Percentiles rank a stretch among this genome's conserved stretches.
Conservation (phyloP, 1,139 yeast species). For the Yamadazyma trypodendri region DNA sequence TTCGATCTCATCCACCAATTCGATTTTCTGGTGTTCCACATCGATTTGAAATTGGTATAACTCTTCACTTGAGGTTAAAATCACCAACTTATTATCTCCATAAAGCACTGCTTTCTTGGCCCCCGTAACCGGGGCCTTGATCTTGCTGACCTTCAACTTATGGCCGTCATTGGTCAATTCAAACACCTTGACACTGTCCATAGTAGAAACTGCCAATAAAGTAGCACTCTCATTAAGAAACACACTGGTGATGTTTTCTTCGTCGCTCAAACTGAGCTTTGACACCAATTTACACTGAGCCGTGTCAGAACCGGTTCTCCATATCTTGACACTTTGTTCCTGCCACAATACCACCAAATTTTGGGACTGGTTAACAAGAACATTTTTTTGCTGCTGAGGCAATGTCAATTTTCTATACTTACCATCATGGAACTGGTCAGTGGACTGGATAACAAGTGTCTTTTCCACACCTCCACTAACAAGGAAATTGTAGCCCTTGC, state of each 20-base stretch:
- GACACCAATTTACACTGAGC: constrained; percentile 51
- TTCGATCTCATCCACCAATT: constrained; percentile 42
- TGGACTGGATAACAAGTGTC: constrained; percentile 68
- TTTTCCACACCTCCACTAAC: constrained; percentile 92
- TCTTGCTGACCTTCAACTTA: constrained; percentile 51
- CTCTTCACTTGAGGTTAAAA: constrained; percentile 69
- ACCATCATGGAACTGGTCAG: constrained; percentile 69
- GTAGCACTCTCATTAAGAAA: constrained; percentile 67
- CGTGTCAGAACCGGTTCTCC: constrained; percentile 50
- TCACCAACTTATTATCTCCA: constrained; percentile 44
- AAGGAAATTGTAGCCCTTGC: constrained; percentile 66
- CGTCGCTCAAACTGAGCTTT: constrained; percentile 68
- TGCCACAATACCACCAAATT: constrained; percentile 73
- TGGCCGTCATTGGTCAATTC: constrained; percentile 34
- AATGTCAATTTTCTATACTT: constrained; percentile 69
- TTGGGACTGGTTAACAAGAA: constrained; percentile 42
- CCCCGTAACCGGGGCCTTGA: constrained; percentile 56
- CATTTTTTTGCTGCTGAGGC: constrained; percentile 60
- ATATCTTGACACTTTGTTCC: constrained; percentile 76
- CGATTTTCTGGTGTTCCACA: constrained; percentile 22
- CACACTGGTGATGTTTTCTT: constrained; percentile 75
- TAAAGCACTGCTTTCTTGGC: constrained; percentile 52
- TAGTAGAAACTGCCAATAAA: constrained; percentile 69
- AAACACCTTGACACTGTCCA: constrained; percentile 68
- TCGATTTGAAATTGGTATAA: constrained; percentile 48